Conservation (phyloP, 2,329 filamentous ascomycete species). For the Aspergillus sp. region DNA sequence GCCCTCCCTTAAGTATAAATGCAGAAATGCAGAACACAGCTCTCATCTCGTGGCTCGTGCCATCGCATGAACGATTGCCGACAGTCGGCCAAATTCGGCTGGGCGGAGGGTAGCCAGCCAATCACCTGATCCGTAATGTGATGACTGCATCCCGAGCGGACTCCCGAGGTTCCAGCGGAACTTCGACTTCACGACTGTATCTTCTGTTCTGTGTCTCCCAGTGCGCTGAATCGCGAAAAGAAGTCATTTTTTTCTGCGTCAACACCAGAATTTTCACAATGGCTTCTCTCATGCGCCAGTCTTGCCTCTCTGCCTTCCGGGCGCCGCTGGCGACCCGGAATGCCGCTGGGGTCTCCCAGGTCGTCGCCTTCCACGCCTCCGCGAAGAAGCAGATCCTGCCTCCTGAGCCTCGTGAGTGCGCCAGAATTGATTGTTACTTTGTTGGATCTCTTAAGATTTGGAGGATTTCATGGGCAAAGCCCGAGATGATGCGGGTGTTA, state of each 20-base stretch:
- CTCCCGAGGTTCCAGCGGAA: slow-evolving; percentile 36
- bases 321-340: slow-evolving; percentile 36
- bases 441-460: not conserved
- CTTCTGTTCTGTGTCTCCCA: slow-evolving; percentile 3
- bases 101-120: slow-evolving; percentile 33
- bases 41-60: not conserved
- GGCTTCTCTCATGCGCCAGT: slow-evolving; percentile 43
- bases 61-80: slow-evolving; percentile 12
- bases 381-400: slow-evolving; percentile 74
- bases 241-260: slow-evolving; percentile 14
- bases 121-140: slow-evolving; percentile 36
- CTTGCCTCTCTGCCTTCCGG: slow-evolving; percentile 35
- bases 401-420: slow-evolving; percentile 74
- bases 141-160: slow-evolving; percentile 39
- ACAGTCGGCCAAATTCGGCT: slow-evolving; percentile 41
- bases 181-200: slow-evolving; percentile 29
- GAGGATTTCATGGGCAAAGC: not conserved
- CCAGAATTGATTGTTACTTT: not conserved
- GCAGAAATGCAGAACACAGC: not conserved
- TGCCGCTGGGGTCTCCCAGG: slow-evolving; percentile 46
- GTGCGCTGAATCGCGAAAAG: slow-evolving; percentile 15
- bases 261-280: slow-evolving; percentile 30
- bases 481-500: not conserved
- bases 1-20: not conserved
- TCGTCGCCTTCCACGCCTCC: slow-evolving; percentile 85